Base-by-base conservation (phyloP, 202 grass and related monocot species). In the Brachypodium distachyon region DNA sequence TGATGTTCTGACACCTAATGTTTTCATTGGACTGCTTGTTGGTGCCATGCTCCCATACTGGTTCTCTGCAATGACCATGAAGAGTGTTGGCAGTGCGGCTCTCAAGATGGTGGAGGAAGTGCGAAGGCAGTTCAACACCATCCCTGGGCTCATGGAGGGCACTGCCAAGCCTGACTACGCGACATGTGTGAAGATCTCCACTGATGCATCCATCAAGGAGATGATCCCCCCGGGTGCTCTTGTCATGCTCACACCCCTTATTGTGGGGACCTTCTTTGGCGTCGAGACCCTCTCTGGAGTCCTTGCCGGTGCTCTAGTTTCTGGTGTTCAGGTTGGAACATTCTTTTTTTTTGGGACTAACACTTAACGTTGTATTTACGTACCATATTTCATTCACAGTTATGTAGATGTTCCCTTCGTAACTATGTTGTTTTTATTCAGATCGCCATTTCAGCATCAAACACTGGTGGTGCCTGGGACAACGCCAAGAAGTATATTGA, bases 31-130 rank as follows among this genome's bases (percentile, higher is more conserved):
- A 3, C 64, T 97, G 61, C 73, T 97, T 68, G 90, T 97, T 70
- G 93, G 93, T 5, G 93, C 90, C 10, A 97, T 97, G 87, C 93
- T 93, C 25, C 93, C 93, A 3, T 97, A 97, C 68, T 93, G 93
- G 93, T 93, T 97, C 85, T 97, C 90, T 3, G 90, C 90, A 3
- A 93, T 97, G 90, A 97, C 90, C 40, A 97, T 97, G 93, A 97
- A 97, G 85, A 97, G 93, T 74, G 87, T 97, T 67, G 93, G 93
- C 12, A 93, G 84, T 17, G 93, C 93, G 61, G 89, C 93, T 1
- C 87, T 96, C 34, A 88, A 96, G 72, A 96, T 92, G 93, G 93
- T 90, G 22, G 89, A 93, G 82, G 93, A 97, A 79, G 93, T 97
- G 32, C 85, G 93, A 28, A 79, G 90, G 73, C 90, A 97, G 77